These are phyloP conservation scores for Penicillium aurantiogriseum DNA, from an alignment of 2,329 filamentous ascomycete genomes.

Conservation along the genomic window DNA sequence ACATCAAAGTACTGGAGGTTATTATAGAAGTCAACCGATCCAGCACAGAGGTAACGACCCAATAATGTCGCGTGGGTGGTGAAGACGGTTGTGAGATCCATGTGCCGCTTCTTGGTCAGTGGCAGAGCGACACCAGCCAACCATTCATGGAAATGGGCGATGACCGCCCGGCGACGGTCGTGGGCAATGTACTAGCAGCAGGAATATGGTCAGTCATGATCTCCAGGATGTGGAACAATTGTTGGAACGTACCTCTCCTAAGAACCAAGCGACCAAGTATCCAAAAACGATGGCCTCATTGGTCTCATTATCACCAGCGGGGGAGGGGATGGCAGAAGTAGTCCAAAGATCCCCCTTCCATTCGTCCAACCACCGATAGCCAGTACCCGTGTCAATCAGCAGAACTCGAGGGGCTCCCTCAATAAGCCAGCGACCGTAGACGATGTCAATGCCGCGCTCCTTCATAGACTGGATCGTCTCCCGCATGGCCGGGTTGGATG, in stretches of 20 bases:
- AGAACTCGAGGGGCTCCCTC: slow-evolving; percentile 92
- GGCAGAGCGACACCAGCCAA: slow-evolving; percentile 90
- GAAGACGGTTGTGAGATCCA: slow-evolving; percentile 97
- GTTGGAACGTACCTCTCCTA: slow-evolving; percentile 75
- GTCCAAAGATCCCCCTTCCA: slow-evolving; percentile 98
- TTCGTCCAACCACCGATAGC: slow-evolving; percentile 86
- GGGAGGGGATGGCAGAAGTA: slow-evolving; percentile 87
- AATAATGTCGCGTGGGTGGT: slow-evolving; percentile 96
- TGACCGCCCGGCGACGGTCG: slow-evolving; percentile 86
- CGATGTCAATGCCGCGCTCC: slow-evolving; percentile 80
- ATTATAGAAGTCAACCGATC: slow-evolving; percentile 98
- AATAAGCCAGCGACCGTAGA: slow-evolving; percentile 97
- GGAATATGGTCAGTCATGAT: slow-evolving; percentile 6
- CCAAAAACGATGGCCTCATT: slow-evolving; percentile 98
- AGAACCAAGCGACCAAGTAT: slow-evolving; percentile 95
- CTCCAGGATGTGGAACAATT: neutral
- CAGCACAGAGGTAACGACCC: slow-evolving; percentile 92
- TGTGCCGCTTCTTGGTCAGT: slow-evolving; percentile 86
- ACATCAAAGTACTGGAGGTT: slow-evolving; percentile 97
- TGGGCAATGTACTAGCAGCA: slow-evolving; percentile 77
- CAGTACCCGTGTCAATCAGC: slow-evolving; percentile 91
- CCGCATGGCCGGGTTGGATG: slow-evolving; percentile 73
- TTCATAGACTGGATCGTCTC: slow-evolving; percentile 89
- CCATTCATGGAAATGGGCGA: slow-evolving; percentile 99
- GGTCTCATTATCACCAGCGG: slow-evolving; percentile 86